phyloP scores from a whole-genome alignment of 2,329 filamentous ascomycete species.

The Penicillium freii region DNA sequence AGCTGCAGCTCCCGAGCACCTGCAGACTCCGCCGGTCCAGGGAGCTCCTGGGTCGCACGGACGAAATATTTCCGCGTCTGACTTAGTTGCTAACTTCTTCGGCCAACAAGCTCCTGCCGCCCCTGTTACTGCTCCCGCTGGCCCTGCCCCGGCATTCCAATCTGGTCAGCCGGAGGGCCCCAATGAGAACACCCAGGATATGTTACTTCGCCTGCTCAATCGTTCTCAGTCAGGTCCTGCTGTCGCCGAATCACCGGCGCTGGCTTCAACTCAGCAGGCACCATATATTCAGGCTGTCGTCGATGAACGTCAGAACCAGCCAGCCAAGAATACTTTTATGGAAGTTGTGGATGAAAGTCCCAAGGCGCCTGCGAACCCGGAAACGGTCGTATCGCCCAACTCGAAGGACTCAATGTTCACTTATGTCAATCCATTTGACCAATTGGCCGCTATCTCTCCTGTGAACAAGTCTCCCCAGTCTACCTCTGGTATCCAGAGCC shows the following conservation, averaged over 20 bases:
- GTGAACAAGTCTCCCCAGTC: conserved; percentile 56
- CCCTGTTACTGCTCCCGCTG: conserved; percentile 30
- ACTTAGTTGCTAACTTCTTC: conserved; percentile 58
- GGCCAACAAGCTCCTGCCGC: conserved; percentile 41
- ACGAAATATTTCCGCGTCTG: conserved; percentile 53
- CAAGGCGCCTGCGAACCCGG: conserved; percentile 28
- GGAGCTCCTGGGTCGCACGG: conserved; percentile 32
- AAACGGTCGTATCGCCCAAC: conserved; percentile 39
- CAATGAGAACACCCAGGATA: conserved; percentile 71
- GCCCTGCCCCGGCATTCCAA: conserved; percentile 24
- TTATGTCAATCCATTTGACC: conserved; percentile 71
- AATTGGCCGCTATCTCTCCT: conserved; percentile 65
- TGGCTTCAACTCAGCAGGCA: conserved; percentile 36
- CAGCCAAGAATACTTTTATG: conserved; percentile 8
- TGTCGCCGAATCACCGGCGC: conserved; percentile 38
- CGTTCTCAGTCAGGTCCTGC: conserved; percentile 55
- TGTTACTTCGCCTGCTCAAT: conserved; percentile 81
- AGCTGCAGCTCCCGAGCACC: conserved; percentile 25
- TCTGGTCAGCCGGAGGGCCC: conserved; percentile 25
- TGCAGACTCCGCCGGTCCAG: conserved; percentile 29
- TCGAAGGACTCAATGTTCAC: conserved; percentile 57
- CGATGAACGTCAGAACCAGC: conserved; percentile 15
- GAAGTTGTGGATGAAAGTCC: conserved; percentile 18
- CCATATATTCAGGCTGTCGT: conserved; percentile 25
- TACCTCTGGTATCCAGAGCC: conserved; percentile 42